phyloP scores from a whole-genome alignment of 768 basidiomycete species.

The Phaffia australis region DNA sequence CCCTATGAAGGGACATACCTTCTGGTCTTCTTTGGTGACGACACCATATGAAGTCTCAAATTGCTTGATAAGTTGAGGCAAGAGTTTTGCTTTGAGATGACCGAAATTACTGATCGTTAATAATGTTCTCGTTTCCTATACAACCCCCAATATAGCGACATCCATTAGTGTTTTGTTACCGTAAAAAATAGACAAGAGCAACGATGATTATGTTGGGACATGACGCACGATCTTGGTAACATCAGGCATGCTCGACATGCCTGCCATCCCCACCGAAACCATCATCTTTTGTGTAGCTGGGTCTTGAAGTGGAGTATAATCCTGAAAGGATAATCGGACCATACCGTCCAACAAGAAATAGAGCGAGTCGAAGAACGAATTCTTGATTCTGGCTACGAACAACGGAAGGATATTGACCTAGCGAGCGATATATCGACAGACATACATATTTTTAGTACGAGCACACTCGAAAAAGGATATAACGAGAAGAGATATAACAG shows the following conservation, averaged over 20 bases:
- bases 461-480: background rate
- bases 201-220: background rate
- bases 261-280: slow-evolving; percentile 11
- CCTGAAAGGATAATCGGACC: slow-evolving; percentile 58
- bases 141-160: background rate
- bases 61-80: slow-evolving; percentile 70
- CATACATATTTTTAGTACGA: background rate
- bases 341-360: slow-evolving; percentile 81
- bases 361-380: slow-evolving; percentile 71
- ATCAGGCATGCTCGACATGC: slow-evolving; percentile 12
- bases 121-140: slow-evolving; percentile 71
- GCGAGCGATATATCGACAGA: background rate
- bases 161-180: background rate
- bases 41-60: slow-evolving; percentile 66
- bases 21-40: slow-evolving; percentile 59
- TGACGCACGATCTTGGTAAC: slow-evolving; percentile 13
- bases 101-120: slow-evolving; percentile 82
- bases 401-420: slow-evolving; percentile 45
- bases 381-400: slow-evolving; percentile 63
- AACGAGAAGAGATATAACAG: background rate
- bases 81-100: slow-evolving; percentile 55
- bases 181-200: background rate
- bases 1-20: slow-evolving; percentile 41
- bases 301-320: slow-evolving; percentile 27
- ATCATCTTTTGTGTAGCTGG: slow-evolving; percentile 27